Evolutionary conservation across 2,329 filamentous ascomycete genomes (phyloP), one percentile per base, ranked within the genome.

Genomic region (Coniochaeta hoffmannii): DNA sequence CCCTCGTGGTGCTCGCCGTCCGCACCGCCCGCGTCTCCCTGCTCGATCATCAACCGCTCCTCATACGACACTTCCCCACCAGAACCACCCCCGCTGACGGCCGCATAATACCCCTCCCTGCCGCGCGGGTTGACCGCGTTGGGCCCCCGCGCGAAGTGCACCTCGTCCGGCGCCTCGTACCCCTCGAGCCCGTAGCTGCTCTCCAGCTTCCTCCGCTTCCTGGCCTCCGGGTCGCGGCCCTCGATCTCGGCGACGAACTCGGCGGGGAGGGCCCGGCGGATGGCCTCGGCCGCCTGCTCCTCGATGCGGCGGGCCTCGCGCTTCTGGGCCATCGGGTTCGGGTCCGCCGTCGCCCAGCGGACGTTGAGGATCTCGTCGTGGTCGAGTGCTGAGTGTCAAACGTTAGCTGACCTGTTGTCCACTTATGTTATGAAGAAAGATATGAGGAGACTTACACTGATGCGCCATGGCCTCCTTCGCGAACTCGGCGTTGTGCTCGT

Each of bases 391-490:
- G n/a, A 8, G n/a, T n/a, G n/a, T n/a, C 11, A 32, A 12, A 31
- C 19, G 41, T 46, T 46, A 46, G 41, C 41, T 15, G 26, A 17
- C 14, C 34, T 36, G 15, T 28, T 12, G 9, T 12, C n/a, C n/a
- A 41, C 14, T n/a, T n/a, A n/a, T n/a, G n/a, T n/a, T 32, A 46
- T 4, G n/a, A 24, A 46, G 3, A 15, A 4, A n/a, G 9, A 28
- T 2, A 31, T 34, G 26, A n/a, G n/a, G n/a, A n/a, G 10, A 51
- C 49, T 19, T 22, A 51, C 49, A 17, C 22, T 99, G 94, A 67
- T 97, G 90, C 5, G 90, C 89, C 93, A 99, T 97, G 1, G 94
- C 89, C 70, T 96, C 91, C 68, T 93, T 93, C 3, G 91, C 91
- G 64, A 96, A 96, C 68, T 96, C 87, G 2, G 88, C 87, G 64